Evolutionary conservation across 768 basidiomycete genomes (phyloP).

Genomic region (Auricularia sp.): DNA sequence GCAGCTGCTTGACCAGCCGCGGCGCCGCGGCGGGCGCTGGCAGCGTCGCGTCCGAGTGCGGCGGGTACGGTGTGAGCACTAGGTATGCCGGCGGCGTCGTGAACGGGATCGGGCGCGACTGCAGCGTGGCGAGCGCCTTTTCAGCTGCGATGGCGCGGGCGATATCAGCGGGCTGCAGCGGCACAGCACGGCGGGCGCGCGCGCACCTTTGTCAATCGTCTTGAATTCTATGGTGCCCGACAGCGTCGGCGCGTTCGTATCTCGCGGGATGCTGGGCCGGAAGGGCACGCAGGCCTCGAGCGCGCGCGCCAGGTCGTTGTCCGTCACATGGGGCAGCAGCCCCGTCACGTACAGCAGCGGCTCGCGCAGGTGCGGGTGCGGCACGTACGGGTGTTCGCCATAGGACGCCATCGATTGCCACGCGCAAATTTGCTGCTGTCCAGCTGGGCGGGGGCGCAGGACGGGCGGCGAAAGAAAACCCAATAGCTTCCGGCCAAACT

Average conservation of each 20-base stretch:
- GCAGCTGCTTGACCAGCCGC: slow-evolving; percentile 78
- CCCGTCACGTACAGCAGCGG: slow-evolving; percentile 73
- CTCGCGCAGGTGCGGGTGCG: slow-evolving; percentile 77
- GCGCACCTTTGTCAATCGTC: slow-evolving; percentile 62
- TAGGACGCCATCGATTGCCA: background rate
- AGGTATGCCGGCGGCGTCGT: slow-evolving; percentile 48
- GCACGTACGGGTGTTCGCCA: slow-evolving; percentile 1
- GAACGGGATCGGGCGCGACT: slow-evolving; percentile 60
- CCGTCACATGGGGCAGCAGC: slow-evolving; percentile 60
- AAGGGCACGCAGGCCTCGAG: slow-evolving; percentile 72
- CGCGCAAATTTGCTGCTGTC: too few relatives aligned
- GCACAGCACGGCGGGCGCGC: background rate
- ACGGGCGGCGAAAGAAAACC: too few relatives aligned
- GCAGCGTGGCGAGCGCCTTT: slow-evolving; percentile 77
- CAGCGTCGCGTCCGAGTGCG: slow-evolving; percentile 60
- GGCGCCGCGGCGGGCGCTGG: slow-evolving; percentile 70
- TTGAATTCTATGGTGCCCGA: slow-evolving; percentile 79
- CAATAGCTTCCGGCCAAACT: too few relatives aligned
- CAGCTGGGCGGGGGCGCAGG: too few relatives aligned
- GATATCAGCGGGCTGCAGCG: slow-evolving; percentile 3
- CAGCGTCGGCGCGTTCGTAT: slow-evolving; percentile 39
- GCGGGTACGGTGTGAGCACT: slow-evolving; percentile 74
- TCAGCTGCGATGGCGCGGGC: slow-evolving; percentile 45
- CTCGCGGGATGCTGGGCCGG: slow-evolving; percentile 64
- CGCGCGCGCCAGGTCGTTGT: slow-evolving; percentile 65